These are phyloP conservation scores for Podila horticola DNA, from an alignment of 192 early-diverging fungal genomes.

Conservation along the genomic window DNA sequence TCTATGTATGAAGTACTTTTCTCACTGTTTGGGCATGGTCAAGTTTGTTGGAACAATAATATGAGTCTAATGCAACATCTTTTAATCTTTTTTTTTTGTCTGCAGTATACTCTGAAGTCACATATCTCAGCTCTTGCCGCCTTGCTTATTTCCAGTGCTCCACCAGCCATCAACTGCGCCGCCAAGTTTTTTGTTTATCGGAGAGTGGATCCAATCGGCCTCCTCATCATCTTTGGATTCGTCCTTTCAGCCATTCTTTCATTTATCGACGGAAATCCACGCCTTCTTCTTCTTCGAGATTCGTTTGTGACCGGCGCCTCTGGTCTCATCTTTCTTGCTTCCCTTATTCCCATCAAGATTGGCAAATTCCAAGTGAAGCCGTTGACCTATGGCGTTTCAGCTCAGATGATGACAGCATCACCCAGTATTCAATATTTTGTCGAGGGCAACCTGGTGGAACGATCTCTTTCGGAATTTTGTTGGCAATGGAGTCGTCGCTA, in stretches of 20 bases:
- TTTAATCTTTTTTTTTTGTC: background rate
- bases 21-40: constrained; percentile 7
- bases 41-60: background rate
- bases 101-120: constrained; percentile 19
- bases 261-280: constrained; percentile 51
- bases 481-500: constrained; percentile 48
- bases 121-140: constrained; percentile 41
- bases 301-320: constrained; percentile 52
- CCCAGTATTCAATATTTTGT: constrained; percentile 29
- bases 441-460: constrained; percentile 37
- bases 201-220: constrained; percentile 45
- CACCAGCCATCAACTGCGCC: constrained; percentile 42
- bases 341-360: constrained; percentile 49
- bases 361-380: constrained; percentile 45
- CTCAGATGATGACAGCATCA: constrained; percentile 44
- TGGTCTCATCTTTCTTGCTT: constrained; percentile 48
- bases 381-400: constrained; percentile 48
- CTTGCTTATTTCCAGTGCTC: constrained; percentile 51
- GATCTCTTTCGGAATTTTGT: constrained; percentile 42
- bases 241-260: constrained; percentile 53
- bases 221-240: constrained; percentile 51
- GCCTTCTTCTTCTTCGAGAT: constrained; percentile 55
- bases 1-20: constrained; percentile 18
- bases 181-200: constrained; percentile 32
- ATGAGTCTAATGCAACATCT: background rate